Evolutionary conservation across 2,329 filamentous ascomycete genomes (phyloP).

Genomic region (Thermoascus crustaceus): DNA sequence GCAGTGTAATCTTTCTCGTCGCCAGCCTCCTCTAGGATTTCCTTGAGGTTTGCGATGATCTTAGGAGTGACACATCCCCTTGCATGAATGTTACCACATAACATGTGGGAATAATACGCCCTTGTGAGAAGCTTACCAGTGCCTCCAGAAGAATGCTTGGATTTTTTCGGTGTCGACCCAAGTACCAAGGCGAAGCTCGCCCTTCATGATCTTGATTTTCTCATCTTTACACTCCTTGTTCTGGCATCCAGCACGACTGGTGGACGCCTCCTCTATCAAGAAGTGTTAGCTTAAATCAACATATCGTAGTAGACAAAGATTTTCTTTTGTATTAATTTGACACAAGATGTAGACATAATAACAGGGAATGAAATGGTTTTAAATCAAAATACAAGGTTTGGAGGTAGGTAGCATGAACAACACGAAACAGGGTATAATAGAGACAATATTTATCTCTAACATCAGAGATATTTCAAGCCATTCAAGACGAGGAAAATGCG

Average conservation of each 20-base stretch:
- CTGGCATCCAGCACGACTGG: conserved; percentile 65
- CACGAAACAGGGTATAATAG: too few relatives aligned
- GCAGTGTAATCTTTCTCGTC: conserved; percentile 52
- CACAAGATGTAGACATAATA: too few relatives aligned
- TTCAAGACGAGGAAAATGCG: neutral
- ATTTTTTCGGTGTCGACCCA: conserved; percentile 58
- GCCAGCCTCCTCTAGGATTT: conserved; percentile 36
- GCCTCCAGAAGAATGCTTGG: conserved; percentile 67
- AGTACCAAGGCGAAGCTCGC: conserved; percentile 66
- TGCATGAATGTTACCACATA: conserved; percentile 2
- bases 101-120: neutral
- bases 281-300: conserved; percentile 1
- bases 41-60: conserved; percentile 57
- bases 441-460: too few relatives aligned
- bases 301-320: neutral
- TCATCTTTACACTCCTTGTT: conserved; percentile 64
- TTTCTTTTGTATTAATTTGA: neutral
- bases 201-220: conserved; percentile 65
- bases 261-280: conserved; percentile 59
- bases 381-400: neutral
- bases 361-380: too few relatives aligned
- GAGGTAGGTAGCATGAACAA: too few relatives aligned
- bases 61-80: conserved; percentile 86
- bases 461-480: too few relatives aligned
- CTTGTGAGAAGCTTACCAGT: conserved; percentile 57